Evolutionary conservation across 208 protist genomes (phyloP).

Genomic region (Trypanosoma conorhini): DNA sequence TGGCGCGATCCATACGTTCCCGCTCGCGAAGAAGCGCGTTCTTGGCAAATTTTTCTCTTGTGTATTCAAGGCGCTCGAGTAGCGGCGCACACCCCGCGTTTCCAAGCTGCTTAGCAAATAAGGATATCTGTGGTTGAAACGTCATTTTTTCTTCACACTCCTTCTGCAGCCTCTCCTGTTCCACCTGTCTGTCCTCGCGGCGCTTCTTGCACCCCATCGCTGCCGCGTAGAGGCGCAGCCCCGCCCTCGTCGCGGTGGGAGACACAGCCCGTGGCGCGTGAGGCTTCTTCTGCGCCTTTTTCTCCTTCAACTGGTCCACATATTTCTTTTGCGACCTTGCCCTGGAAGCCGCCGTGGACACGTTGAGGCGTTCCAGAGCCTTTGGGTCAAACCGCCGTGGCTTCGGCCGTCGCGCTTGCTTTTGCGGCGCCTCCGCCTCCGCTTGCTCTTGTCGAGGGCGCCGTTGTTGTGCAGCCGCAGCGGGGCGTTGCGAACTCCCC

Average conservation of each 20-base stretch:
- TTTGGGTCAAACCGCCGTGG: slow-evolving; percentile 31
- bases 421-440: neutral
- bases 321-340: slow-evolving; percentile 59
- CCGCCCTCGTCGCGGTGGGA: slow-evolving; percentile 41
- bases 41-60: slow-evolving; percentile 29
- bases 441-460: neutral
- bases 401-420: neutral
- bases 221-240: slow-evolving; percentile 58
- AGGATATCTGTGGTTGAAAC: slow-evolving; percentile 68
- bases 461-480: neutral
- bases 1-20: slow-evolving; percentile 35
- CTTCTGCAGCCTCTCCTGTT: slow-evolving; percentile 20
- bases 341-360: slow-evolving; percentile 33
- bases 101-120: slow-evolving; percentile 37
- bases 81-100: slow-evolving; percentile 32
- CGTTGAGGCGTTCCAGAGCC: slow-evolving; percentile 41
- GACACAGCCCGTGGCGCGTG: slow-evolving; percentile 19
- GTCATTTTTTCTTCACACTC: slow-evolving; percentile 44
- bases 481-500: neutral
- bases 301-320: slow-evolving; percentile 40
- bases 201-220: slow-evolving; percentile 17
- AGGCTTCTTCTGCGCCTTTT: slow-evolving; percentile 24
- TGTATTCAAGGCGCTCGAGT: slow-evolving; percentile 36
- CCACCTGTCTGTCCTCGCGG: slow-evolving; percentile 22
- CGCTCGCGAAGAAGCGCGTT: slow-evolving; percentile 33